These are phyloP conservation scores for Penicillium janthinellum DNA, from an alignment of 2,329 filamentous ascomycete species.

Conservation along the genomic window DNA sequence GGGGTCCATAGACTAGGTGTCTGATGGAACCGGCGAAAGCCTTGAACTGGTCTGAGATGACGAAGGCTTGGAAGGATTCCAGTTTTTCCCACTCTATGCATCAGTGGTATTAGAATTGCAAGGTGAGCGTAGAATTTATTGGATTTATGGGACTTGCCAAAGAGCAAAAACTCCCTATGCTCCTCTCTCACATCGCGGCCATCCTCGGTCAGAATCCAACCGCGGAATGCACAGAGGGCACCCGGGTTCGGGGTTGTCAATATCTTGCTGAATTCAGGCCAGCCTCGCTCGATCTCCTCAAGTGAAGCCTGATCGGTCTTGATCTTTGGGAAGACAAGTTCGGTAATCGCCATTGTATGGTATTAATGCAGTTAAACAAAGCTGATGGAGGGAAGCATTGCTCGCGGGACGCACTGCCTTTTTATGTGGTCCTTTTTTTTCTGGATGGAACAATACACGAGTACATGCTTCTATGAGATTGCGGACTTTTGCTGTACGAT, in stretches of 20 bases:
- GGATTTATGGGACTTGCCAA: constrained; percentile 2
- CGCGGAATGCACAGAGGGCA: constrained; percentile 8
- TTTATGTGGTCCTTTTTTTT: background rate
- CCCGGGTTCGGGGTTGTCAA: constrained; percentile 14
- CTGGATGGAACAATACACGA: background rate
- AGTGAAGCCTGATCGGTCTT: constrained; percentile 9
- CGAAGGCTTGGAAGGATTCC: constrained; percentile 9
- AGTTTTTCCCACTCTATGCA: constrained; percentile 11
- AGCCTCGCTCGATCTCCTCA: constrained; percentile 6
- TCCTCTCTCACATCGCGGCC: constrained; percentile 11
- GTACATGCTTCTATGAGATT: background rate
- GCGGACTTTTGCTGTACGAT: background rate
- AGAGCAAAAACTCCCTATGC: constrained; percentile 7
- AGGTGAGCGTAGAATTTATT: background rate
- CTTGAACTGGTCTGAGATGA: constrained; percentile 9
- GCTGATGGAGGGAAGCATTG: background rate
- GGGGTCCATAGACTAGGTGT: constrained; percentile 8
- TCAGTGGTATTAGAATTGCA: background rate
- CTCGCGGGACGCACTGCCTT: background rate
- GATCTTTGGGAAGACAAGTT: constrained; percentile 10
- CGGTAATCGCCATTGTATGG: constrained; percentile 14
- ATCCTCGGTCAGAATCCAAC: constrained; percentile 12
- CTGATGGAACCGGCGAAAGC: constrained; percentile 5
- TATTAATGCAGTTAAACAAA: background rate
- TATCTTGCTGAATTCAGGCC: constrained; percentile 3